A percentile compares a stretch with the other conserved stretches of the same genome.
Conservation (phyloP, 2,329 filamentous ascomycete genomes). For the Intubia oerlemansii region DNA sequence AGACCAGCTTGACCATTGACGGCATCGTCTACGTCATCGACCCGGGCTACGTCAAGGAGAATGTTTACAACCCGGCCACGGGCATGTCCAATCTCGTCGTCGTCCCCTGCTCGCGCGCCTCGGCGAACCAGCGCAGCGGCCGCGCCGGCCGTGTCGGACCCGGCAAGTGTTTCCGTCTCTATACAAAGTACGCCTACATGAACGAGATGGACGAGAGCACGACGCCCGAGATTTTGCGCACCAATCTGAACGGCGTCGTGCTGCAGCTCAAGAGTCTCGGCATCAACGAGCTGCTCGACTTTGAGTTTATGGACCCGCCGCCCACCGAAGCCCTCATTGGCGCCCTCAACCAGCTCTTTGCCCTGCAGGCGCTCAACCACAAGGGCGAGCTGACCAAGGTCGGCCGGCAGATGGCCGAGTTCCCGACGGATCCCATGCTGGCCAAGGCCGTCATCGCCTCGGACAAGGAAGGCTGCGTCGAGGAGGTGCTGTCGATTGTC, state of each 20-base stretch:
- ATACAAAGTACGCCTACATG: slow-evolving; percentile 84
- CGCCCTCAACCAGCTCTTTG: slow-evolving; percentile 77
- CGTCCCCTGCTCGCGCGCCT: slow-evolving; percentile 76
- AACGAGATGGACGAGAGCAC: slow-evolving; percentile 89
- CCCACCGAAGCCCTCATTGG: slow-evolving; percentile 76
- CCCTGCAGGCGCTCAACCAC: slow-evolving; percentile 72
- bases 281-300: slow-evolving; percentile 80
- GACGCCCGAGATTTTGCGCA: slow-evolving; percentile 80
- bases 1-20: slow-evolving; percentile 88
- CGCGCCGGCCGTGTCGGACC: slow-evolving; percentile 82
- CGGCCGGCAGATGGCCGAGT: slow-evolving; percentile 79
- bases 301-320: slow-evolving; percentile 91
- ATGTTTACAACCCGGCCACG: slow-evolving; percentile 74
- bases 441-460: slow-evolving; percentile 76
- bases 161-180: slow-evolving; percentile 82
- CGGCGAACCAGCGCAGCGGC: slow-evolving; percentile 80
- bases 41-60: slow-evolving; percentile 87
- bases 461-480: slow-evolving; percentile 77
- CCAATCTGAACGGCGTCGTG: slow-evolving; percentile 68
- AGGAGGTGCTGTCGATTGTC: slow-evolving; percentile 84
- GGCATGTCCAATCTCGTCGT: slow-evolving; percentile 87
- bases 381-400: slow-evolving; percentile 76
- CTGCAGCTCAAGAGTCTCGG: slow-evolving; percentile 74
- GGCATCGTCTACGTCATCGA: slow-evolving; percentile 95
- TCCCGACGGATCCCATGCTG: slow-evolving; percentile 52